phyloP scores from a whole-genome alignment of 2,329 filamentous ascomycete genomes.

The Beauveria brongniartii region DNA sequence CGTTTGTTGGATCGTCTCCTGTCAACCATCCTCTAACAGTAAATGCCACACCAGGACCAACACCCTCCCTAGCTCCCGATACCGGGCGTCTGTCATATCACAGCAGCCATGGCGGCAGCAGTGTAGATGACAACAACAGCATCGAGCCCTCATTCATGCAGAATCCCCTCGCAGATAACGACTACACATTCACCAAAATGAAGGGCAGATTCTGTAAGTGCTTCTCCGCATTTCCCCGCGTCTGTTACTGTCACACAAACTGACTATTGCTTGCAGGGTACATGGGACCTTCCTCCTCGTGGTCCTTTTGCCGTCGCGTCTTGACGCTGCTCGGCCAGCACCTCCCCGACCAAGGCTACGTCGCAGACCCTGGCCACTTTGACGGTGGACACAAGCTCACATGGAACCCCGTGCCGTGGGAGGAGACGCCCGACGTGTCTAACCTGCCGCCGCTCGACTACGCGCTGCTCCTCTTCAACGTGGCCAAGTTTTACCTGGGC shows the following conservation, averaged over 20 bases:
- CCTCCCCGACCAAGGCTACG: constrained; percentile 23
- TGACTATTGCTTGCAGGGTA: constrained; percentile 19
- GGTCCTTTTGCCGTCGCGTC: constrained; percentile 28
- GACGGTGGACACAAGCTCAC: constrained; percentile 22
- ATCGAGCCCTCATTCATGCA: constrained; percentile 12
- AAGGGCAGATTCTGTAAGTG: constrained; percentile 23
- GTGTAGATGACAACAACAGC: constrained; percentile 6
- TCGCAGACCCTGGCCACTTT: constrained; percentile 24
- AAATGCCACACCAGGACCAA: constrained; percentile 1
- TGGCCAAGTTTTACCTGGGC: constrained; percentile 19
- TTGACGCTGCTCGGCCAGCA: constrained; percentile 24
- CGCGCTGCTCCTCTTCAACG: constrained; percentile 18
- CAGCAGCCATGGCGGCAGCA: constrained; percentile 7
- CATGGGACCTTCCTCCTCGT: constrained; percentile 28
- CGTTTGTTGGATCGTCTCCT: background rate
- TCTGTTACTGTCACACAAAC: background rate
- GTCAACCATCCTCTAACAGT: background rate
- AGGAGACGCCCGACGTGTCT: constrained; percentile 20
- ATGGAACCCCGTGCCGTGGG: constrained; percentile 20
- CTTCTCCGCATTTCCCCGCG: background rate
- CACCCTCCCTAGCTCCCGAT: constrained; percentile 6
- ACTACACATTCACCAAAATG: constrained; percentile 24
- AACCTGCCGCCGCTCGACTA: constrained; percentile 20
- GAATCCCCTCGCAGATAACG: constrained; percentile 25
- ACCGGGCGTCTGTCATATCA: constrained; percentile 8